Conservation (phyloP, 495 filamentous ascomycete species). For the Saxophila tyrrhenica region DNA sequence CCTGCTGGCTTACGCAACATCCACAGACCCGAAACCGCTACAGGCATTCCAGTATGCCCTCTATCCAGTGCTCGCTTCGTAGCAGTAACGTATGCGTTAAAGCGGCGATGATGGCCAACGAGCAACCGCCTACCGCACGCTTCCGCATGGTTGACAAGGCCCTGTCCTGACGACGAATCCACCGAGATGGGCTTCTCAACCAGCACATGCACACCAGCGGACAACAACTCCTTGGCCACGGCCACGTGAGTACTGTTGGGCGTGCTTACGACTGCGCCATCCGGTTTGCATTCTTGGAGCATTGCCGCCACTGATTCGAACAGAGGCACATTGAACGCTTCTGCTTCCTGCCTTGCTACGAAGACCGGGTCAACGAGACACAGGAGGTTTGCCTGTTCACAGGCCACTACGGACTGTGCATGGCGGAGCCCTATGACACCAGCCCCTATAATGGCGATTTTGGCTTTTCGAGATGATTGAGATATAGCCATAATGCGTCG, state of each 20-base stretch:
- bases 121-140: slow-evolving; percentile 32
- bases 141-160: slow-evolving; percentile 24
- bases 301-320: slow-evolving; percentile 34
- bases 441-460: slow-evolving; percentile 43
- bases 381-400: slow-evolving; percentile 35
- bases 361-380: slow-evolving; percentile 43
- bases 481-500: too few relatives aligned
- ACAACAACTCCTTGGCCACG: slow-evolving; percentile 39
- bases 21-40: slow-evolving; percentile 48
- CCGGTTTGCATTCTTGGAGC: slow-evolving; percentile 33
- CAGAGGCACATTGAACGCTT: slow-evolving; percentile 22
- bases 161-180: slow-evolving; percentile 31
- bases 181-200: slow-evolving; percentile 49
- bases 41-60: slow-evolving; percentile 34
- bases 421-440: slow-evolving; percentile 51
- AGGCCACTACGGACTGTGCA: slow-evolving; percentile 38
- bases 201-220: slow-evolving; percentile 41
- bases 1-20: slow-evolving; percentile 38
- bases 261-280: slow-evolving; percentile 50
- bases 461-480: too few relatives aligned
- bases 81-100: slow-evolving; percentile 45
- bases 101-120: slow-evolving; percentile 50
- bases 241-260: slow-evolving; percentile 48
- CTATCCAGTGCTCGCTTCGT: slow-evolving; percentile 36
- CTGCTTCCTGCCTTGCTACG: slow-evolving; percentile 25